Conservation (phyloP, 768 basidiomycete genomes). For the Sarcodon sp. region DNA sequence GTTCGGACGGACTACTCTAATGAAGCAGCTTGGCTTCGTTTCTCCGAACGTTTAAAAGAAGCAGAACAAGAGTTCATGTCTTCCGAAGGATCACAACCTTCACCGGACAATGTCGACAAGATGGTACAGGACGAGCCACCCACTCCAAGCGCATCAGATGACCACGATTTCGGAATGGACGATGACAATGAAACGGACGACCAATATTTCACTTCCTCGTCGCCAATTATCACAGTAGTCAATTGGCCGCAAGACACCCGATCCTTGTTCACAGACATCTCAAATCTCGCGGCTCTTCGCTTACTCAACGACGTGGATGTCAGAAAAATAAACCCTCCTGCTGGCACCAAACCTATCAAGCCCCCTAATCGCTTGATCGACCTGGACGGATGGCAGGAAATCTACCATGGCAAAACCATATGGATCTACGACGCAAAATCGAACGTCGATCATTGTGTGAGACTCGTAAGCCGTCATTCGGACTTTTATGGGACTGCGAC, state of each 20-base stretch:
- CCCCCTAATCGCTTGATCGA: constrained; percentile 51
- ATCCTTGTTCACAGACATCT: constrained; percentile 30
- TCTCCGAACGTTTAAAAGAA: constrained; percentile 33
- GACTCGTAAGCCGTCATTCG: constrained; percentile 49
- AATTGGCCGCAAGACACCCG: constrained; percentile 32
- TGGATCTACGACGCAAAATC: constrained; percentile 70
- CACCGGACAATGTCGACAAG: constrained; percentile 8
- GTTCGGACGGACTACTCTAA: constrained; percentile 65
- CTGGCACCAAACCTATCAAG: constrained; percentile 29
- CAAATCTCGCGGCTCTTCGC: constrained; percentile 55
- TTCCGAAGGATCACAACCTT: constrained; percentile 2
- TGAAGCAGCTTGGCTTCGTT: constrained; percentile 51
- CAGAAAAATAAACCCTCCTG: constrained; percentile 33
- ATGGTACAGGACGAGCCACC: constrained; percentile 13
- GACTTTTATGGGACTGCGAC: constrained; percentile 68
- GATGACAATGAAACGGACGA: constrained; percentile 17
- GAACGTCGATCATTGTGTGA: constrained; percentile 51
- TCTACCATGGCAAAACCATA: constrained; percentile 51
- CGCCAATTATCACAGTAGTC: constrained; percentile 39
- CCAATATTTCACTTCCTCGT: constrained; percentile 10
- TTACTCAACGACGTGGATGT: constrained; percentile 63
- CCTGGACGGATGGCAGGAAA: constrained; percentile 55
- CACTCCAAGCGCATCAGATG: not conserved
- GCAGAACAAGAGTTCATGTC: constrained; percentile 44
- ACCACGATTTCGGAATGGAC: constrained; percentile 7